Conservation (phyloP, 768 basidiomycete species). For the Candolleomyces aberdarensis region DNA sequence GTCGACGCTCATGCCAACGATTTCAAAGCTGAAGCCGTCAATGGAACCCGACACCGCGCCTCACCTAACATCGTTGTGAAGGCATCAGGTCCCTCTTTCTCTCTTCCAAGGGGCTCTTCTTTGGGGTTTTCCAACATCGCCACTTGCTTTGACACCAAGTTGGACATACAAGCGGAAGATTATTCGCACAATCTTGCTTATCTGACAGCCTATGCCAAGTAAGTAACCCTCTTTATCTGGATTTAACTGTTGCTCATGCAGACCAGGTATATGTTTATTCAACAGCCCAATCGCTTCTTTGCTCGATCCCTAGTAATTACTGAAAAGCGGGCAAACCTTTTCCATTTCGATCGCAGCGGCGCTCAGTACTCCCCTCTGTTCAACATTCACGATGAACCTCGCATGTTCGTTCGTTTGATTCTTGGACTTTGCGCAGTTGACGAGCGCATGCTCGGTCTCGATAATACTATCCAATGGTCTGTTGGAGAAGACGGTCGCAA, state of each 20-base stretch:
- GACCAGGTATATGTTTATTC: not conserved
- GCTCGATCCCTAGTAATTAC: not conserved
- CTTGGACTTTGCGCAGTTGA: not conserved
- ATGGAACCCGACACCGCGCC: no score
- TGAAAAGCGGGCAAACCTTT: not conserved
- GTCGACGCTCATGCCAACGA: no score
- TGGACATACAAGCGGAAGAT: not conserved
- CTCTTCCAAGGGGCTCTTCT: not conserved
- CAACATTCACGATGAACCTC: not conserved
- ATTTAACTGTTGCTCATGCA: not conserved
- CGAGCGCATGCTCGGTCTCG: not conserved
- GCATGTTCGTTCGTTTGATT: not conserved
- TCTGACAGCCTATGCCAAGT: not conserved
- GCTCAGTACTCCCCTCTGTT: not conserved
- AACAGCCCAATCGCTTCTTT: conserved; percentile 1
- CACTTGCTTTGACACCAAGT: not conserved
- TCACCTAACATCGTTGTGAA: not conserved
- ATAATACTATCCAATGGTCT: not conserved
- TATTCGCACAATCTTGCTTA: not conserved
- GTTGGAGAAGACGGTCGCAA: not conserved
- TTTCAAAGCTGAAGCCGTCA: no score
- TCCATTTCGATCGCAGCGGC: not conserved
- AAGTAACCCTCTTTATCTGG: no score
- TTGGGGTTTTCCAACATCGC: not conserved
- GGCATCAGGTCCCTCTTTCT: not conserved